A percentile compares a stretch with the other conserved stretches of the same genome.
phyloP scores from a whole-genome alignment of 768 basidiomycete species.

The Collybia mongolica region DNA sequence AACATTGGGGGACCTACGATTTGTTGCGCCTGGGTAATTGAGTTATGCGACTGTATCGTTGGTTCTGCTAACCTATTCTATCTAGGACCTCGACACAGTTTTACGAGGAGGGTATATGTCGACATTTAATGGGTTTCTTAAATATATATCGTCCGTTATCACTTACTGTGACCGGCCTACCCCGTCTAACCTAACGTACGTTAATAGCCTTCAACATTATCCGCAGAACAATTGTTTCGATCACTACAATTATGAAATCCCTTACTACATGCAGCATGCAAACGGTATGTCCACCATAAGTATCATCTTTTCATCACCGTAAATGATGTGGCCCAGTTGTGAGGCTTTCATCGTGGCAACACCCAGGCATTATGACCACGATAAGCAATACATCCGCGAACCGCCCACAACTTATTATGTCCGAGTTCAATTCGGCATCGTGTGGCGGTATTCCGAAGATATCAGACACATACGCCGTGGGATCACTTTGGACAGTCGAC shows the following conservation, averaged over 20 bases:
- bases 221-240: constrained; percentile 47
- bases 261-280: constrained; percentile 45
- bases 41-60: neutral
- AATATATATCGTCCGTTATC: constrained; percentile 45
- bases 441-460: constrained; percentile 51
- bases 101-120: constrained; percentile 40
- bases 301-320: constrained; percentile 1
- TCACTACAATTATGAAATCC: constrained; percentile 30
- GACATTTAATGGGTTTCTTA: constrained; percentile 34
- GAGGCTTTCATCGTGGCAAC: constrained; percentile 43
- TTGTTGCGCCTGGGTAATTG: constrained; percentile 49
- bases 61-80: neutral
- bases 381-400: constrained; percentile 25
- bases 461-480: constrained; percentile 50
- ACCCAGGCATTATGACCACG: constrained; percentile 35
- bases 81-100: constrained; percentile 40
- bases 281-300: constrained; percentile 32
- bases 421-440: constrained; percentile 53
- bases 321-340: constrained; percentile 26
- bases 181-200: neutral
- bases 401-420: constrained; percentile 42
- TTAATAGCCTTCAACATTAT: constrained; percentile 47
- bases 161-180: neutral
- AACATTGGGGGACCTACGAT: constrained; percentile 50
- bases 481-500: constrained; percentile 50